Conservation (phyloP, 305 asterid genomes). For the Fraxinus sp. region DNA sequence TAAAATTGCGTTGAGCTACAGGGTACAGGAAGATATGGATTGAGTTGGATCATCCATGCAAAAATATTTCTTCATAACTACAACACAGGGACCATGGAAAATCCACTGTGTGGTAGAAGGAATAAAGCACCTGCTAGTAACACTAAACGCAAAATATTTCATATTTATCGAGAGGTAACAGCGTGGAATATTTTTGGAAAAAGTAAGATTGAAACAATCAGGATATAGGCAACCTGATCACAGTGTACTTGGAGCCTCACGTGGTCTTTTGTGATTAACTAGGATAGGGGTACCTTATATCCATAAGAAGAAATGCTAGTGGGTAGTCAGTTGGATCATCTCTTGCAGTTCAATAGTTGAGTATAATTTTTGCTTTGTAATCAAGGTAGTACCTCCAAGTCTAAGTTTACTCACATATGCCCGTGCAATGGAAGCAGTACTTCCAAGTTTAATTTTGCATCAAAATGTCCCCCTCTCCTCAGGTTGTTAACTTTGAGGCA, state of each 20-base stretch:
- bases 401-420: background rate
- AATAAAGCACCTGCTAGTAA: background rate
- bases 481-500: background rate
- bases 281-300: background rate
- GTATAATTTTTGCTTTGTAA: background rate
- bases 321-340: background rate
- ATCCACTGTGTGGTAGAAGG: background rate
- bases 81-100: background rate
- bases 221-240: background rate
- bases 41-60: background rate
- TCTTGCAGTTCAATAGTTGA: background rate
- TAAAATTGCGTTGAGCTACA: background rate
- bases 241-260: background rate
- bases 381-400: background rate
- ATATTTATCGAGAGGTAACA: background rate
- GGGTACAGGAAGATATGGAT: background rate
- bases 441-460: constrained; percentile 1
- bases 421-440: background rate
- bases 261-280: background rate
- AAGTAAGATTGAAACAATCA: background rate
- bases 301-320: background rate
- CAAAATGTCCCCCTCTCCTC: background rate
- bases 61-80: background rate
- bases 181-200: background rate
- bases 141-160: background rate